Evolutionary conservation across 2,329 filamentous ascomycete genomes (phyloP).

Genomic region (Chrysoporthe puriensis): DNA sequence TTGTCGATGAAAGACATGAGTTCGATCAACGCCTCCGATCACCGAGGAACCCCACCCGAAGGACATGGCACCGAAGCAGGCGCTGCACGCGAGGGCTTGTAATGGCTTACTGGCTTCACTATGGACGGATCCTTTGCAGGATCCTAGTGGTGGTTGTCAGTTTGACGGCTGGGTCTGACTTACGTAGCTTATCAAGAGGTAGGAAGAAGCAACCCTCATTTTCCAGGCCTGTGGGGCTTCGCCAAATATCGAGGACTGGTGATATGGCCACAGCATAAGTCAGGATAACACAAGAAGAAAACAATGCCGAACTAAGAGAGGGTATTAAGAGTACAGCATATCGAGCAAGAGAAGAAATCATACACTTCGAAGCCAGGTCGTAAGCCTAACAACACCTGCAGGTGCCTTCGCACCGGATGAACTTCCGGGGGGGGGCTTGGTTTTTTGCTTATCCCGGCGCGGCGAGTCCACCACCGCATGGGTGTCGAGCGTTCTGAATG

Average conservation of each 20-base stretch:
- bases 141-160: conserved; percentile 19
- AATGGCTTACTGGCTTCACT: conserved; percentile 15
- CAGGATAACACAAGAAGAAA: background rate
- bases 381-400: background rate
- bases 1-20: conserved; percentile 56
- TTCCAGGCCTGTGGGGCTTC: background rate
- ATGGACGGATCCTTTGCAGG: conserved; percentile 15
- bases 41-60: conserved; percentile 68
- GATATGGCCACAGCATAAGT: background rate
- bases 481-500: background rate
- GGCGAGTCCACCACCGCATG: background rate
- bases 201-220: background rate
- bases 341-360: background rate
- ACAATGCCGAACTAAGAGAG: background rate
- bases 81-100: conserved; percentile 31
- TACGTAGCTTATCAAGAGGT: background rate
- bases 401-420: background rate
- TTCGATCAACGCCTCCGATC: conserved; percentile 69
- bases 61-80: conserved; percentile 55
- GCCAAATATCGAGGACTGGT: background rate
- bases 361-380: background rate
- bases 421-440: background rate
- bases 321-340: background rate
- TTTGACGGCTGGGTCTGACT: conserved; percentile 1
- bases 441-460: conserved; percentile 1